These are phyloP conservation scores for Pichia sp. DNA, from an alignment of 1,139 yeast species.

Conservation along the genomic window DNA sequence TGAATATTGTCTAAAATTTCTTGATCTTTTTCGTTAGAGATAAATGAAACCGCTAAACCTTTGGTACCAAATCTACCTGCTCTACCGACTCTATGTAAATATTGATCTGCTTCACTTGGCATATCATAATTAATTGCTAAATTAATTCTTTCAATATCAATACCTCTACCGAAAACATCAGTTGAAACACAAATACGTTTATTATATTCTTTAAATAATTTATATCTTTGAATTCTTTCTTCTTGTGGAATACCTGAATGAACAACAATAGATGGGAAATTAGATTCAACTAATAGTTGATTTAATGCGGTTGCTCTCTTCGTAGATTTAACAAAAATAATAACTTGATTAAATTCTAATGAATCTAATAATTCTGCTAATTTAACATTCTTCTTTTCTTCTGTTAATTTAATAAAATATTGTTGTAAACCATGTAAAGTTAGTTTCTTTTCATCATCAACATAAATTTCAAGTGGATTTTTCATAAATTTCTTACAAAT, in stretches of 20 bases:
- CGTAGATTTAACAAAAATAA: slow-evolving; percentile 90
- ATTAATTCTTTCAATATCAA: slow-evolving; percentile 97
- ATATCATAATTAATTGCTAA: slow-evolving; percentile 95
- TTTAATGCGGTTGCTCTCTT: slow-evolving; percentile 90
- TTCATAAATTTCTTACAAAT: slow-evolving; percentile 97
- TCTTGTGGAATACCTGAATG: slow-evolving; percentile 96
- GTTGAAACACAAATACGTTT: slow-evolving; percentile 98
- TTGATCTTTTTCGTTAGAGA: slow-evolving; percentile 79
- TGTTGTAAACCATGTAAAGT: slow-evolving; percentile 98
- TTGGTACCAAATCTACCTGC: slow-evolving; percentile 99
- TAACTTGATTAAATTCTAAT: slow-evolving; percentile 96
- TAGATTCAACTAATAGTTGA: slow-evolving; percentile 82
- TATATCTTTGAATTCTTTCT: slow-evolving; percentile 96
- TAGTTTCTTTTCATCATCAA: slow-evolving; percentile 95
- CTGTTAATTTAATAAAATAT: slow-evolving; percentile 83
- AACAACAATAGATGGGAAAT: slow-evolving; percentile 96
- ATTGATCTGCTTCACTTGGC: slow-evolving; percentile 91
- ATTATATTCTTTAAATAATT: slow-evolving; percentile 94
- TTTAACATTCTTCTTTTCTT: slow-evolving; percentile 89
- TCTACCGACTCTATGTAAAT: slow-evolving; percentile 98
- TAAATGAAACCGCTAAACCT: slow-evolving; percentile 93
- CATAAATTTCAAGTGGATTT: slow-evolving; percentile 94
- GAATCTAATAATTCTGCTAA: slow-evolving; percentile 89
- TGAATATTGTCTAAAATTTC: slow-evolving; percentile 89
- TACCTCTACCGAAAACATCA: slow-evolving; percentile 98